Base-by-base conservation (phyloP, 208 protist genomes). In the Angomonas desouzai region DNA sequence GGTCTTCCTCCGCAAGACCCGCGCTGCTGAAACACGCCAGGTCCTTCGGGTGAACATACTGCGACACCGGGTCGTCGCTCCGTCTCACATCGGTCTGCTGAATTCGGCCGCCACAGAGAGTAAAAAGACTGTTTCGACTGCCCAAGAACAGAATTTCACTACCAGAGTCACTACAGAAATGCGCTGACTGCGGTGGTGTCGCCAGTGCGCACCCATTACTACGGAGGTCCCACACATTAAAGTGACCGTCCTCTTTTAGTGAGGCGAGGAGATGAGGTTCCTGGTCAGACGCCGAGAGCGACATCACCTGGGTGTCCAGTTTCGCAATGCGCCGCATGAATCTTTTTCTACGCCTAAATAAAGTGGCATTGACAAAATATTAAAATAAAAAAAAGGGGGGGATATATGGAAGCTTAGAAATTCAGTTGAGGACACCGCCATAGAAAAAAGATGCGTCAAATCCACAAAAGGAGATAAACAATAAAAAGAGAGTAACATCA, bases 61-160 rank as follows among this genome's bases (percentile, higher is more conserved):
- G 64, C 6, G 63, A 34, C 1, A 89, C 25, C 20, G 45, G 9
- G 2, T 55, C 56, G 2, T 67, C 11, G 0, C 49, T 29, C 51
- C 55, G 66, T 29, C 87, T 80, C n/a, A 76, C 62, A 49, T 93
- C 87, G 48, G 81, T 76, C 10, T 77, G 57, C 16, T 70, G 76
- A 13, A 84, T 56, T 2, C 36, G 48, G 11, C 64, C 55, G 43
- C 79, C 83, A 36, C 81, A 77, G 47, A 90, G 48, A n/a, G 77
- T 68, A 16, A 89, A 48, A 1, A 74, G 81, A 18, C 56, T 28
- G 55, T 87, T 76, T 6, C 64, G 25, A 48, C 88, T 77, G 1
- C 65, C 48, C 16, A 74, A 60, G 49, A 79, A 79, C 9, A 72
- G 30, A 27, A 93, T 30, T 66, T 93, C 87, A 3, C 28, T 57